Percentiles rank a stretch among this genome's conserved stretches.
phyloP scores from a whole-genome alignment of 2,329 filamentous ascomycete species.

The Monosporascus sp. region DNA sequence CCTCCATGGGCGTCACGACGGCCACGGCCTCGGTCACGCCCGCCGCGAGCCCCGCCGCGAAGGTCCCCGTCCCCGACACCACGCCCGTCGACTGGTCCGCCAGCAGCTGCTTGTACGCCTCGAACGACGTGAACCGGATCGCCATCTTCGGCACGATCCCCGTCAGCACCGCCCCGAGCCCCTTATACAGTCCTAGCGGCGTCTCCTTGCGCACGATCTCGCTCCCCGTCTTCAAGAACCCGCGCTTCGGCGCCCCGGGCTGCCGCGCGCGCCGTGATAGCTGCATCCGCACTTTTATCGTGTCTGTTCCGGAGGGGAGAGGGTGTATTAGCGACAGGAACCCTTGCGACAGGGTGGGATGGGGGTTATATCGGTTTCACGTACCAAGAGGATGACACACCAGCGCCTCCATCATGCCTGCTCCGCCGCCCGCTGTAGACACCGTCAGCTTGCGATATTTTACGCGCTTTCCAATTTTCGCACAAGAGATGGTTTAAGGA shows the following conservation, averaged over 20 bases:
- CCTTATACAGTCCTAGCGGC: constrained; percentile 91
- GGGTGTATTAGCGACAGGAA: constrained; percentile 1
- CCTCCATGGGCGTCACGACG: constrained; percentile 98
- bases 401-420: constrained; percentile 98
- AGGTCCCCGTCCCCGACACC: constrained; percentile 66
- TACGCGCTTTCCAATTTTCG: too few species aligned
- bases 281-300: constrained; percentile 99
- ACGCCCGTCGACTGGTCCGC: constrained; percentile 61
- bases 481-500: not conserved
- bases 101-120: constrained; percentile 84
- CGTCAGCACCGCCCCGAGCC: constrained; percentile 90
- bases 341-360: not conserved
- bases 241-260: constrained; percentile 79
- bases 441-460: constrained; percentile 11
- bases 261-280: constrained; percentile 79
- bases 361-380: constrained; percentile 2
- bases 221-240: constrained; percentile 79
- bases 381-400: constrained; percentile 88
- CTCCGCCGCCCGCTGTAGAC: constrained; percentile 77
- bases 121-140: constrained; percentile 96
- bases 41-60: constrained; percentile 72
- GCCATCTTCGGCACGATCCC: constrained; percentile 99
- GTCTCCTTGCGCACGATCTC: constrained; percentile 90
- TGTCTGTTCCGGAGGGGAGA: constrained; percentile 50
- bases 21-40: constrained; percentile 95